Percentiles rank a stretch among this genome's conserved stretches.
These are phyloP conservation scores for Acacia confusa DNA, from an alignment of 306 rosid genomes.

Conservation along the genomic window DNA sequence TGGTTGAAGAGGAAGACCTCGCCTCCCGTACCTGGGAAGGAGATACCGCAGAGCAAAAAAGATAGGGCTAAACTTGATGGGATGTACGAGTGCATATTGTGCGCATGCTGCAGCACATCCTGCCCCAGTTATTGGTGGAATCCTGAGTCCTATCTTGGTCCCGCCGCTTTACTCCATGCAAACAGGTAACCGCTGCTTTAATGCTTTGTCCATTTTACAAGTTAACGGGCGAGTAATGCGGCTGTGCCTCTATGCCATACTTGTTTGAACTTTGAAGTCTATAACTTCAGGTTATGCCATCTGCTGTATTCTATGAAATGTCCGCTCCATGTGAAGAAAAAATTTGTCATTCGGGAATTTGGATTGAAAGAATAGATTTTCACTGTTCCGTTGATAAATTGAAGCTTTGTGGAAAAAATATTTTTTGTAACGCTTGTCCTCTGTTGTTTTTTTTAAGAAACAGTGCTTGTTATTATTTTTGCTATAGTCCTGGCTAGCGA, in stretches of 20 bases:
- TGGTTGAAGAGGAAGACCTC: not conserved
- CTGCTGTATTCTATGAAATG: not conserved
- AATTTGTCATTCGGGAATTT: not conserved
- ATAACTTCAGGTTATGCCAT: not conserved
- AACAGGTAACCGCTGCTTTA: not conserved
- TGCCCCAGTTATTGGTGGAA: conserved; percentile 8
- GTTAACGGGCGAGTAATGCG: not conserved
- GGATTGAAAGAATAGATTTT: not conserved
- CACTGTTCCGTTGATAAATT: not conserved
- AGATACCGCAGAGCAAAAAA: not conserved
- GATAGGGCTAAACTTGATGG: not conserved
- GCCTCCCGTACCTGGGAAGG: not conserved
- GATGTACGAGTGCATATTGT: conserved; percentile 6
- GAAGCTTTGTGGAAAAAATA: not conserved
- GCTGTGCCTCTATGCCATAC: not conserved
- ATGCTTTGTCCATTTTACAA: not conserved
- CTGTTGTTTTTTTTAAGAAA: not conserved
- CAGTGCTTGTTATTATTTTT: not conserved
- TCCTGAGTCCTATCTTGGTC: not conserved
- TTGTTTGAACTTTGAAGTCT: not conserved
- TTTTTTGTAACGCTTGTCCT: not conserved
- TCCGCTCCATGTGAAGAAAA: not conserved
- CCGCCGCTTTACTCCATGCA: not conserved
- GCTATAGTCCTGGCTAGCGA: not conserved
- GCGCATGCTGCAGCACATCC: not conserved